A percentile compares a stretch with the other conserved stretches of the same genome.
These are phyloP conservation scores for Elsinoe arachidis DNA, from an alignment of 2,329 filamentous ascomycete genomes.

Conservation along the genomic window DNA sequence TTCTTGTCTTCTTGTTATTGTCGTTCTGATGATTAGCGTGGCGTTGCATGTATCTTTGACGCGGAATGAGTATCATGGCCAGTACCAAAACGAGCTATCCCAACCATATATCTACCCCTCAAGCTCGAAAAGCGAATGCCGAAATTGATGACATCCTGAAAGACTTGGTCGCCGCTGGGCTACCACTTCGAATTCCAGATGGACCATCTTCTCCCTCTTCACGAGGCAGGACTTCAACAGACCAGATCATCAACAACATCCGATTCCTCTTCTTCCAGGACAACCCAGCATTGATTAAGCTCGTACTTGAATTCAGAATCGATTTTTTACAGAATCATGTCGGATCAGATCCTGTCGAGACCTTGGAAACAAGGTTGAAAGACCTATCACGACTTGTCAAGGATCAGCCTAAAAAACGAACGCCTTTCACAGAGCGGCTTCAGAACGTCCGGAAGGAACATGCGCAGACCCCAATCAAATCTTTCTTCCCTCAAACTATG, in stretches of 20 bases:
- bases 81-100: background rate
- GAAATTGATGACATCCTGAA: conserved; percentile 14
- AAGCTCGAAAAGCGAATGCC: conserved; percentile 12
- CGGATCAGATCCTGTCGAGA: background rate
- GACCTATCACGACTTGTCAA: conserved; percentile 10
- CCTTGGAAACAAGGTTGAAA: background rate
- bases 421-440: background rate
- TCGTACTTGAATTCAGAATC: conserved; percentile 11
- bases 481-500: background rate
- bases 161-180: conserved; percentile 1
- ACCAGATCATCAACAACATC: conserved; percentile 13
- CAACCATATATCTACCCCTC: background rate
- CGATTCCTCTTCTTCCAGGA: conserved; percentile 16
- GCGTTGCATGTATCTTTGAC: background rate
- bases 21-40: background rate
- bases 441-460: background rate
- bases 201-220: conserved; percentile 12
- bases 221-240: background rate
- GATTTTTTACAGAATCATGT: background rate
- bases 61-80: background rate
- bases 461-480: background rate
- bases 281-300: conserved; percentile 10
- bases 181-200: conserved; percentile 8
- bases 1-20: background rate
- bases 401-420: background rate